Evolutionary conservation across 176 grass and related monocot species (phyloP).

Genomic region (Oropetium thomaeum): DNA sequence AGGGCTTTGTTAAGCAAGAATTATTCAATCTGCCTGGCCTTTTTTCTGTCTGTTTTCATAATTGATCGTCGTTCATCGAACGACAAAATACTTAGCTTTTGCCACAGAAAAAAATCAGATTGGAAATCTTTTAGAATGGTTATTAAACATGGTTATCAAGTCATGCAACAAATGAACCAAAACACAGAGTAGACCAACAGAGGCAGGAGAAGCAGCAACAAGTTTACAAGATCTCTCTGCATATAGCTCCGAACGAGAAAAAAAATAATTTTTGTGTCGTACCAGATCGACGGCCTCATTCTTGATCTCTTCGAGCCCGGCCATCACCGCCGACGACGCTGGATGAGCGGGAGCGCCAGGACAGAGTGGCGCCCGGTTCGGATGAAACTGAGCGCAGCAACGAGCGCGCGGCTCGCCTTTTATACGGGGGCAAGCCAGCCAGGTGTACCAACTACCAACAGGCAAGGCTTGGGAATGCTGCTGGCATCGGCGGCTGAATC

Average conservation of each 20-base stretch:
- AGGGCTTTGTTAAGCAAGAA: background rate
- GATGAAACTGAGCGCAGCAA: background rate
- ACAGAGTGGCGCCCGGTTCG: no score
- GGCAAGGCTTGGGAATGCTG: no score
- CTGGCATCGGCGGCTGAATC: no score
- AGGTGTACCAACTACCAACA: no score
- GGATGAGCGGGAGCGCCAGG: background rate
- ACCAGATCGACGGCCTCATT: slow-evolving; percentile 91
- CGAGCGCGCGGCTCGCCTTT: background rate
- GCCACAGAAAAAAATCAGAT: background rate
- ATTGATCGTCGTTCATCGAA: background rate
- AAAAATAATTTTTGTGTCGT: background rate
- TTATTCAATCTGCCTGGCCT: background rate
- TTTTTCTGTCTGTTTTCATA: no score
- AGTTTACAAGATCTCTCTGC: background rate
- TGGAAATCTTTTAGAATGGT: background rate
- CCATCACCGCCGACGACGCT: slow-evolving; percentile 7
- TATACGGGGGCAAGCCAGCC: background rate
- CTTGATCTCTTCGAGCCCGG: slow-evolving; percentile 66
- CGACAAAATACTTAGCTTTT: background rate
- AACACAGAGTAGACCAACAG: no score
- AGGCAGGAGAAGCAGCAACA: background rate
- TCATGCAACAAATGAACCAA: no score
- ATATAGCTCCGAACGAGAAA: background rate
- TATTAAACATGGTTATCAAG: background rate